Evolutionary conservation across 2,329 filamentous ascomycete genomes (phyloP), one percentile per base, ranked within the genome.

Genomic region (Pezicula neosporulosa): DNA sequence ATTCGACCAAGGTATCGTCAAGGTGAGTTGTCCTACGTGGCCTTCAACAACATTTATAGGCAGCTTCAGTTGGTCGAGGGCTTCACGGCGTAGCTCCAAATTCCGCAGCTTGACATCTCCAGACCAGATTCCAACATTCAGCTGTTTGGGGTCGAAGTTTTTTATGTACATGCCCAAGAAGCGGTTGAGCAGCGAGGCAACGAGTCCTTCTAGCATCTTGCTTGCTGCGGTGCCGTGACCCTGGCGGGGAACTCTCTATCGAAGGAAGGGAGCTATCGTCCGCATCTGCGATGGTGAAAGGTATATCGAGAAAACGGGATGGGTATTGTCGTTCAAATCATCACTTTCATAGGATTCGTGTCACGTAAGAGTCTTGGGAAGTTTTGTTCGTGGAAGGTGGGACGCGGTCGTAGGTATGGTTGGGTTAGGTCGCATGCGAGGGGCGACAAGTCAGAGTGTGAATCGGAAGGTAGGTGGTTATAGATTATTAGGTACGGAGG

Each of bases 141-240:
- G 81, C 76, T 99, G 94, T 65, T 90, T 88, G 49, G 94, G 90
- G 72, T 99, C 94, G 70, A 99, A 99, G 74, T 99, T 97, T 81
- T 96, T 92, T 72, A 99, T 93, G 72, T 99, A 99, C 88, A 97
- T 96, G 80, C 94, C 95, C 83, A 99, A 76, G 74, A 99, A 97
- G 77, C 95, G 89, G 77, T 99, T 99, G 64, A 99, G 86, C 77
- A 99, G 80, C 73, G 93, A 95, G 64, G 94, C 91, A 58, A 97
- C 94, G 63, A 99, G 81, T 62, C 92, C 90, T 81, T 99, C 94
- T 75, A 99, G 84, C 94, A 99, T 99, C 66, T 70, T 79, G 78
- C 74, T 70, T 70, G 70, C 63, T 62, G 70, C 12, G 68, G 68
- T 77, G 83, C 80, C 87, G 82, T 90, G 66, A 87, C 83, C 87